These are phyloP conservation scores for Trypanosoma cruzi DNA, from an alignment of 208 protist genomes.

Conservation along the genomic window DNA sequence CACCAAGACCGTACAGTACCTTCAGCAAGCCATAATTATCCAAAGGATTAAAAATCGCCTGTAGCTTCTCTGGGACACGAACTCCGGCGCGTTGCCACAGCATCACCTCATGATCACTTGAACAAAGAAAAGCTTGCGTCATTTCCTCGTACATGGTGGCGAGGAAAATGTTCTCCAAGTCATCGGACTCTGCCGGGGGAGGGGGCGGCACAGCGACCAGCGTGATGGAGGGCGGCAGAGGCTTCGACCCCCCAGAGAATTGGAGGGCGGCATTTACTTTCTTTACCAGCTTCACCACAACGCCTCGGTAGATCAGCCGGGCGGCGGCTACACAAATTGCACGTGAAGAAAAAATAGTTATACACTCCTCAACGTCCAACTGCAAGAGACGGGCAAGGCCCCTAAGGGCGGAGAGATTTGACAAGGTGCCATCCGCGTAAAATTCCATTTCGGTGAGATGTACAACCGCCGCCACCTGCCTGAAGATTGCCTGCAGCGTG, in stretches of 20 bases:
- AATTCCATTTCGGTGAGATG: conserved; percentile 35
- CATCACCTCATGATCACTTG: conserved; percentile 24
- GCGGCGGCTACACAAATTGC: conserved; percentile 25
- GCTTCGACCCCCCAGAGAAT: not conserved
- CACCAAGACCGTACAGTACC: conserved; percentile 24
- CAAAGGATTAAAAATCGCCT: conserved; percentile 6
- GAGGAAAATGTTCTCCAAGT: conserved; percentile 18
- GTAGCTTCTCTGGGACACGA: conserved; percentile 2
- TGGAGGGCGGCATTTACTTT: conserved; percentile 17
- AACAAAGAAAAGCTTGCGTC: conserved; percentile 17
- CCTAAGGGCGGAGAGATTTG: conserved; percentile 28
- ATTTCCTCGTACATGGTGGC: conserved; percentile 27
- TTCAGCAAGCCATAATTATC: conserved; percentile 34
- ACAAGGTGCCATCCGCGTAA: conserved; percentile 26
- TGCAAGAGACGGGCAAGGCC: conserved; percentile 22
- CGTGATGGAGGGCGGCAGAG: conserved; percentile 3
- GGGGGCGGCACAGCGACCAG: conserved; percentile 12
- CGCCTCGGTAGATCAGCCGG: conserved; percentile 15
- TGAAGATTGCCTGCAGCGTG: conserved; percentile 6
- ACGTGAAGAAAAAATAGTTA: conserved; percentile 17
- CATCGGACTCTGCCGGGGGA: conserved; percentile 11
- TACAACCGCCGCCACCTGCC: conserved; percentile 20
- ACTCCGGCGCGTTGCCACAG: conserved; percentile 30
- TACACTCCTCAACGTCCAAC: conserved; percentile 19
- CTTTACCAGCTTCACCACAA: conserved; percentile 5